Evolutionary conservation across 2,329 filamentous ascomycete species (phyloP), one percentile per base, ranked within the genome.

Genomic region (Aplosporella prunicola): DNA sequence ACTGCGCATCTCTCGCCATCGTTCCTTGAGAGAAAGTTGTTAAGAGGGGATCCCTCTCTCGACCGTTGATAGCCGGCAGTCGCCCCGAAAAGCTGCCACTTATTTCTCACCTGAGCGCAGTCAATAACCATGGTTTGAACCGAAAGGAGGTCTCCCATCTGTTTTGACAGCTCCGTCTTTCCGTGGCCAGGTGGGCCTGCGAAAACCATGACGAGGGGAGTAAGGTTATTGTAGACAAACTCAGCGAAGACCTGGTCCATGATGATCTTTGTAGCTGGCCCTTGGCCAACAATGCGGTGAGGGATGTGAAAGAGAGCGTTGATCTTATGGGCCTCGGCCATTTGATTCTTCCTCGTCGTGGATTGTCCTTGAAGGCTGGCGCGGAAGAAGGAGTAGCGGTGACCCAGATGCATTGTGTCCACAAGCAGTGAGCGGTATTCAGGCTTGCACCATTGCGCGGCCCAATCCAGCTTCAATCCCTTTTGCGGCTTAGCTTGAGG

Each of bases 1-100:
- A 72, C 62, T 6, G 72, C 58, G 24, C 54, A 55, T 14, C 53
- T 47, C 32, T 57, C 20, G 2, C 57, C 60, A 4, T 44, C 45
- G 14, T 65, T 54, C 2, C 42, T 38, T 0, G 56, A 56, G 0
- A 71, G 52, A 44, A 68, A 70, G 42, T 70, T 71, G 43, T 71
- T 72, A n/a, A 71, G 42, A 1, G 51, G 51, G 1, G 61, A 58
- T 0, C 68, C 67, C 1, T 50, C 24, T 14, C 61, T 51, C 5
- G 41, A 48, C 0, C 56, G 56, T 0, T 40, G 9, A 23, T 57
- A 68, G 0, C 60, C 57, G 4, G 43, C 34, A 2, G 53, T 43
- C 0, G 63, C 53, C 0, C 69, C 67, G 39, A 71, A 69, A 0
- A 71, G 44, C 8, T 67, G 8, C 22, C 22, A 24, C n/a, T 8